These are phyloP conservation scores for Boletus hoseneyae DNA, from an alignment of 1,284 basidiomycete species.

Conservation along the genomic window DNA sequence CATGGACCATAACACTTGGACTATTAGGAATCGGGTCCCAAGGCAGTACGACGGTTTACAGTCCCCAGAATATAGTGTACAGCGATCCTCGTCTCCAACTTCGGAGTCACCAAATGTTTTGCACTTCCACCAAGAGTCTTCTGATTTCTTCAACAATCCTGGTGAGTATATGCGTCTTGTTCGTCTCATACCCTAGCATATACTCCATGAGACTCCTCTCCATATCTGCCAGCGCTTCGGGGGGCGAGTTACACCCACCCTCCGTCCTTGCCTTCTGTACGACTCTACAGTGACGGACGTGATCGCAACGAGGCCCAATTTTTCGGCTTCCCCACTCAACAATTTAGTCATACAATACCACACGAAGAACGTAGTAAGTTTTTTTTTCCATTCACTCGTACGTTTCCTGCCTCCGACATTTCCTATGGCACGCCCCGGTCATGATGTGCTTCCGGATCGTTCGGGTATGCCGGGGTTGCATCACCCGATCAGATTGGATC, in stretches of 20 bases:
- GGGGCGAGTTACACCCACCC: slow-evolving; percentile 4
- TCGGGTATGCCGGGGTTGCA: background rate
- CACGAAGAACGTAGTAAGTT: slow-evolving; percentile 10
- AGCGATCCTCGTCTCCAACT: slow-evolving; percentile 8
- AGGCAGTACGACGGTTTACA: background rate
- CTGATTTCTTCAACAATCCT: slow-evolving; percentile 31
- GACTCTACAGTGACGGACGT: slow-evolving; percentile 1
- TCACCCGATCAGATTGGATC: background rate
- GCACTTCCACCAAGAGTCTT: slow-evolving; percentile 3
- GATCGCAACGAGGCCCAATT: slow-evolving; percentile 1
- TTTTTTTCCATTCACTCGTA: background rate
- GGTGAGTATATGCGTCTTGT: slow-evolving; percentile 49
- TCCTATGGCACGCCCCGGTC: slow-evolving; percentile 9
- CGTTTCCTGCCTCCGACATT: background rate
- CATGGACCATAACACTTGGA: slow-evolving; percentile 17
- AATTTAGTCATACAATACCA: background rate
- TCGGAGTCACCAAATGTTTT: slow-evolving; percentile 4
- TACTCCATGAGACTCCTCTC: slow-evolving; percentile 34
- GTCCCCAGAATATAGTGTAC: background rate
- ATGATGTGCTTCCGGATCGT: background rate
- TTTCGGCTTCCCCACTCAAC: background rate
- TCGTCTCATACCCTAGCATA: background rate
- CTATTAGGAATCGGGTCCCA: background rate
- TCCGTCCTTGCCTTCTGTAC: slow-evolving; percentile 6
- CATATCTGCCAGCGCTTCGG: slow-evolving; percentile 35